Conservation (phyloP, 257 asterid species). For the Solanum sparsipilum region DNA sequence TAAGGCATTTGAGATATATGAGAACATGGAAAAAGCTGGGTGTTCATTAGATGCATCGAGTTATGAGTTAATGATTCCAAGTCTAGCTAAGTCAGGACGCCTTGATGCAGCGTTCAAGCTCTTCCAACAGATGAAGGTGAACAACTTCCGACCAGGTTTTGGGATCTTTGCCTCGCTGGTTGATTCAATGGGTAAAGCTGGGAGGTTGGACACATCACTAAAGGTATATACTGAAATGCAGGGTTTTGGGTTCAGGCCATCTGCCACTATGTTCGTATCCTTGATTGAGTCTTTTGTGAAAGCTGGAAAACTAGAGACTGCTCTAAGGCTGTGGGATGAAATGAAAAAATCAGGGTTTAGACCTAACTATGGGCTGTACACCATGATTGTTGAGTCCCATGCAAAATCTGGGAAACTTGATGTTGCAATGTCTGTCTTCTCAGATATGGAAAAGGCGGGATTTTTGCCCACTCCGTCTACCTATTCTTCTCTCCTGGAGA, state of each 20-base stretch:
- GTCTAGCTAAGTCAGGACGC: slow-evolving; percentile 85
- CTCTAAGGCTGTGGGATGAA: slow-evolving; percentile 83
- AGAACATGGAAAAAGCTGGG: slow-evolving; percentile 79
- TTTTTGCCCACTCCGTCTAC: slow-evolving; percentile 95
- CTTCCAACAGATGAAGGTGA: slow-evolving; percentile 40
- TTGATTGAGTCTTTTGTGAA: slow-evolving; percentile 79
- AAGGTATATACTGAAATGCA: slow-evolving; percentile 85
- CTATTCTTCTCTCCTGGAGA: slow-evolving; percentile 83
- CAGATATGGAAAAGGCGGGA: slow-evolving; percentile 94
- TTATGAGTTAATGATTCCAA: slow-evolving; percentile 85
- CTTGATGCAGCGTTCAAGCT: slow-evolving; percentile 59
- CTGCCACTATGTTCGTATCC: slow-evolving; percentile 79
- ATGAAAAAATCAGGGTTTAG: slow-evolving; percentile 85
- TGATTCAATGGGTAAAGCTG: slow-evolving; percentile 51
- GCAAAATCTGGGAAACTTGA: slow-evolving; percentile 97
- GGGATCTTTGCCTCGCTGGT: slow-evolving; percentile 30
- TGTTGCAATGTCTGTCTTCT: slow-evolving; percentile 74
- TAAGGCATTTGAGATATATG: slow-evolving; percentile 90
- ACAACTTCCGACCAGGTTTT: slow-evolving; percentile 23
- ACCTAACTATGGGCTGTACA: slow-evolving; percentile 87
- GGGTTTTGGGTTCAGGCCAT: slow-evolving; percentile 74
- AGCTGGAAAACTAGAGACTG: slow-evolving; percentile 82
- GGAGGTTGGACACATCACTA: slow-evolving; percentile 77
- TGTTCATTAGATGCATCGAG: slow-evolving; percentile 73
- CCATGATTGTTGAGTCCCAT: slow-evolving; percentile 85